Evolutionary conservation across 768 basidiomycete species (phyloP).

Genomic region (Naematelia encephala): DNA sequence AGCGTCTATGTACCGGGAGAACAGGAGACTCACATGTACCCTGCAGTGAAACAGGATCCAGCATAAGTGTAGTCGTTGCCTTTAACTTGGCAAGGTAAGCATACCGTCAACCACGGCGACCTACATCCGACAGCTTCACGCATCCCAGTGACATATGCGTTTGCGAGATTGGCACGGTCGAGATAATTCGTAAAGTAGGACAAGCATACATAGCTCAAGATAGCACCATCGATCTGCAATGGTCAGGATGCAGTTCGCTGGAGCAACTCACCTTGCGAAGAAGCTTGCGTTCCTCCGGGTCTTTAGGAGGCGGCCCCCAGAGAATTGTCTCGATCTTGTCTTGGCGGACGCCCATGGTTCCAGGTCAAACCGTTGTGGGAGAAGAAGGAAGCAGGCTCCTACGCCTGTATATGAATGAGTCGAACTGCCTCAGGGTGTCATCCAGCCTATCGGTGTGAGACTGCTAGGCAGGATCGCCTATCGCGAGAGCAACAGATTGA

Average conservation of each 20-base stretch:
- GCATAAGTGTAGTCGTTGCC: constrained; percentile 30
- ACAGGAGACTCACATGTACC: neutral
- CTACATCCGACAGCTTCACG: constrained; percentile 21
- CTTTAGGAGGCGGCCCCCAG: constrained; percentile 24
- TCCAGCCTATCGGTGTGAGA: too few relatives aligned
- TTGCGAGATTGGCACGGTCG: constrained; percentile 34
- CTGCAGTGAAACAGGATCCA: constrained; percentile 16
- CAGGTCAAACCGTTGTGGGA: too few relatives aligned
- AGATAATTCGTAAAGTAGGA: constrained; percentile 29
- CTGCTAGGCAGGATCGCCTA: too few relatives aligned
- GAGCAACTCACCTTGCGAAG: constrained; percentile 5
- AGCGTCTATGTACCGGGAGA: neutral
- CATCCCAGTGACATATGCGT: constrained; percentile 37
- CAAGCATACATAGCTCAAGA: constrained; percentile 32
- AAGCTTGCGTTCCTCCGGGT: constrained; percentile 23
- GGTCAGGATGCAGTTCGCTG: neutral
- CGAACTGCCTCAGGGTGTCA: too few relatives aligned
- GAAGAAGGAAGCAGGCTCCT: too few relatives aligned
- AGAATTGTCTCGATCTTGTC: constrained; percentile 23
- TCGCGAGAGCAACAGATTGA: too few relatives aligned
- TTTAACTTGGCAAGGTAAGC: constrained; percentile 10
- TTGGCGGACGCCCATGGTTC: too few relatives aligned
- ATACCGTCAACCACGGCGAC: constrained; percentile 1
- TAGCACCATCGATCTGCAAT: constrained; percentile 25
- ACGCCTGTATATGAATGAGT: too few relatives aligned